Base-by-base conservation (phyloP, 768 basidiomycete species). In the Serpula lacrymans region DNA sequence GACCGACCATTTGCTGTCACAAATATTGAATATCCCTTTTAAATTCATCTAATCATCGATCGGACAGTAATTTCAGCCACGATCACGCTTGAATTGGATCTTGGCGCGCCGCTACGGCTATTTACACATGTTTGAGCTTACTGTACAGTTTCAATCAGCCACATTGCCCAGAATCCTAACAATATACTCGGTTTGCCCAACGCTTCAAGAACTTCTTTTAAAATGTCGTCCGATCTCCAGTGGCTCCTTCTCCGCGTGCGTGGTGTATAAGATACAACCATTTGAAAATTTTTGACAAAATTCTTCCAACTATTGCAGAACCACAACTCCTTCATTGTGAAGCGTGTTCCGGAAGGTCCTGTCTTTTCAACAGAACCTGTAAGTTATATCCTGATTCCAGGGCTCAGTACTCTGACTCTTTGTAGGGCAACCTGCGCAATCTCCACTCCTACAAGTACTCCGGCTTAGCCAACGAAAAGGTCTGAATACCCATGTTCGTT, bases 401-500 rank as follows among this genome's bases (percentile, higher is more conserved):
- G 9, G 18, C 11, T 14, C n/a, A 25, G 20, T 37, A 7, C 44
- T 55, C 51, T 46, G 22, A 1, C 31, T 34, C 14, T 27, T 6
- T 42, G 42, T 44, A 90, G 89, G 91, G 88, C 52, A 91, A 91
- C 71, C 80, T 92, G 63, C 72, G 75, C 45, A 92, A 88, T 71
- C 54, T 90, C 51, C 86, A 93, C 73, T 93, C 91, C n/a, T 75
- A 77, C 76, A 95, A 94, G 62, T 92, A 77, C 74, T 95, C 91
- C 45, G 90, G 91, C 43, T 71, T 94, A 45, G 80, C 85, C 57
- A 93, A 94, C 75, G 48, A 71, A 56, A 92, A 86, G 81, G 87
- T 84, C 42, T 45, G 64, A 24, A 21, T 17, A 10, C 28, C 30
- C 18, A n/a, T 2, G 9, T n/a, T n/a, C 27, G 27, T n/a, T 9